These are phyloP conservation scores for Cylindrodendrum hubeiense DNA, from an alignment of 2,329 filamentous ascomycete species.

Conservation along the genomic window DNA sequence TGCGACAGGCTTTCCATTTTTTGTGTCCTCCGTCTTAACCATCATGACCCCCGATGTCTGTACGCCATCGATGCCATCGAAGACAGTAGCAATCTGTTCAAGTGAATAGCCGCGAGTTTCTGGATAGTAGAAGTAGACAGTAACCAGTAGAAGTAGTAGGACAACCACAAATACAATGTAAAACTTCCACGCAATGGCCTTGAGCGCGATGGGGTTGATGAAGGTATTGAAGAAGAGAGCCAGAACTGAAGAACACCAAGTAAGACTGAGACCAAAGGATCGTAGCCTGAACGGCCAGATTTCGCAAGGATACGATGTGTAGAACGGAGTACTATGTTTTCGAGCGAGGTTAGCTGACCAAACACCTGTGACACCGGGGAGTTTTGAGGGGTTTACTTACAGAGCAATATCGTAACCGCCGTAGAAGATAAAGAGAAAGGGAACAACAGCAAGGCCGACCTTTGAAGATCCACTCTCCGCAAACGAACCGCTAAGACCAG, in stretches of 20 bases:
- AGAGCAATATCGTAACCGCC: slow-evolving; percentile 59
- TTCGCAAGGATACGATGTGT: slow-evolving; percentile 56
- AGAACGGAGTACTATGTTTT: too few species aligned
- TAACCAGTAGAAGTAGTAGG: slow-evolving; percentile 32
- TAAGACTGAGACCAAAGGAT: slow-evolving; percentile 55
- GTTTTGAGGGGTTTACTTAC: slow-evolving; percentile 45
- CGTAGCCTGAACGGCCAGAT: slow-evolving; percentile 50
- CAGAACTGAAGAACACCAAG: slow-evolving; percentile 54
- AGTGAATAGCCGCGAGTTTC: slow-evolving; percentile 49
- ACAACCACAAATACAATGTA: slow-evolving; percentile 36
- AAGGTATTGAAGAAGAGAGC: slow-evolving; percentile 53
- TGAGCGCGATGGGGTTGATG: slow-evolving; percentile 46
- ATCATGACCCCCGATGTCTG: too few species aligned
- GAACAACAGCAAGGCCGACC: slow-evolving; percentile 60
- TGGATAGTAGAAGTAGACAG: slow-evolving; percentile 43
- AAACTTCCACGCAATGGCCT: slow-evolving; percentile 34
- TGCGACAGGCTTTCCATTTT: too few species aligned
- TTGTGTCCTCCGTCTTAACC: too few species aligned
- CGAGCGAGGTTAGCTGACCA: too few species aligned
- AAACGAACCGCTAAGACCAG: slow-evolving; percentile 51
- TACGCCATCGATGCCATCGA: too few species aligned
- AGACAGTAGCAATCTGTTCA: slow-evolving; percentile 40
- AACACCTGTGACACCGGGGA: too few species aligned
- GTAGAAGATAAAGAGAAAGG: slow-evolving; percentile 61
- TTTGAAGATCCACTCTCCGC: slow-evolving; percentile 41